Percentiles rank a stretch among this genome's conserved stretches.
These are phyloP conservation scores for Hansenula lynferdii DNA, from an alignment of 1,139 yeast genomes.

Conservation along the genomic window DNA sequence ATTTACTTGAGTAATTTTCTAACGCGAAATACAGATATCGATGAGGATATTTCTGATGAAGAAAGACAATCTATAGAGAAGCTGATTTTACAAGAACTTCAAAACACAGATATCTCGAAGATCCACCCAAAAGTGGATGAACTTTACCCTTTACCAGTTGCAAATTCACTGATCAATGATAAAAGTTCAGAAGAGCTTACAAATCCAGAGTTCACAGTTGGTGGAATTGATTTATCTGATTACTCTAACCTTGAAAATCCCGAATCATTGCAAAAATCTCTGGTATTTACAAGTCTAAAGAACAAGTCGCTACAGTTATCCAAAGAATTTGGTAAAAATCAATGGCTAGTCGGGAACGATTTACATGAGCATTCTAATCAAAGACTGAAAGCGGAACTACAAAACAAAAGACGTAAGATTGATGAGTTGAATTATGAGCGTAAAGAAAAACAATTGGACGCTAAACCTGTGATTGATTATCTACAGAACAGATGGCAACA, in stretches of 20 bases:
- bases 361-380: constrained; percentile 7
- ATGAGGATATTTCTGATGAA: constrained; percentile 16
- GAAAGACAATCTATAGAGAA: constrained; percentile 11
- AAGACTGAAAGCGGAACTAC: constrained; percentile 6
- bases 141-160: constrained; percentile 5
- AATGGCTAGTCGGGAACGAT: constrained; percentile 17
- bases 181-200: constrained; percentile 2
- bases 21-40: constrained; percentile 15
- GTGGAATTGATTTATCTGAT: constrained; percentile 16
- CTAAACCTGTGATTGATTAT: constrained; percentile 13
- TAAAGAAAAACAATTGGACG: constrained; percentile 9
- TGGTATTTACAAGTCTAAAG: constrained; percentile 15
- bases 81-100: constrained; percentile 13
- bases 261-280: constrained; percentile 12
- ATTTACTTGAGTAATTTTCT: not conserved
- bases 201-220: constrained; percentile 12
- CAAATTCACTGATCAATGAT: not conserved
- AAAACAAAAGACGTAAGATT: constrained; percentile 13
- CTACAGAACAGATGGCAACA: constrained; percentile 17
- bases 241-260: constrained; percentile 13
- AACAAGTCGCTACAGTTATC: constrained; percentile 8
- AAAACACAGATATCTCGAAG: not conserved
- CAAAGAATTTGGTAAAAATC: constrained; percentile 9
- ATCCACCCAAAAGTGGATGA: constrained; percentile 10
- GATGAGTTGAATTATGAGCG: constrained; percentile 15